Conservation (phyloP, 2,329 filamentous ascomycete species). For the Botrytis deweyae region DNA sequence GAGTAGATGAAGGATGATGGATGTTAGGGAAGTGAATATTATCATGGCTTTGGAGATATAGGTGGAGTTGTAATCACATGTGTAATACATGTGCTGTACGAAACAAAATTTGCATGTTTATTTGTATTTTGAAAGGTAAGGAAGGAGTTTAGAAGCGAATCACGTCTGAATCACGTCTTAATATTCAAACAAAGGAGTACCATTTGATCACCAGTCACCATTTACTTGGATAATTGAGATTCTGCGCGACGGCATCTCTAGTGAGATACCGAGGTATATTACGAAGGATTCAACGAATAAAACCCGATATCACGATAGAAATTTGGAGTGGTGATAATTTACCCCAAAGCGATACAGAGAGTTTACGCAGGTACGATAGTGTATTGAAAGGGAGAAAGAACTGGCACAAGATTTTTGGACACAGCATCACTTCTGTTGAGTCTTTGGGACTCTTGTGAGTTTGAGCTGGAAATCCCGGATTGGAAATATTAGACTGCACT, state of each 20-base stretch:
- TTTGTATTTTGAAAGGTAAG: not conserved
- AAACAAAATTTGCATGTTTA: not conserved
- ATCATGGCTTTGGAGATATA: not conserved
- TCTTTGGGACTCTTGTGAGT: not conserved
- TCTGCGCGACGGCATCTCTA: not conserved
- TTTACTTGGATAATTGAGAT: not conserved
- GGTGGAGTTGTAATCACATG: not conserved
- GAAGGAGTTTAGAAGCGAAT: not conserved
- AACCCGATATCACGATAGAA: not conserved
- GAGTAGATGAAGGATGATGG: not conserved
- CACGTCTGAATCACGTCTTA: not conserved
- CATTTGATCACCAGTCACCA: not conserved
- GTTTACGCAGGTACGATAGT: not conserved
- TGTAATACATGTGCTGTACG: not conserved
- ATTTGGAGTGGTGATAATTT: not conserved
- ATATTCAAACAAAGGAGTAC: not conserved
- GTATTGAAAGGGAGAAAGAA: not conserved
- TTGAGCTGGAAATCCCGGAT: not conserved
- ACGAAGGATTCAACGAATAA: not conserved
- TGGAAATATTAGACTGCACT: not conserved
- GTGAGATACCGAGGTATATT: not conserved
- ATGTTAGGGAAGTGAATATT: not conserved
- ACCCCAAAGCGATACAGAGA: not conserved
- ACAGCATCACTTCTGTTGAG: not conserved
- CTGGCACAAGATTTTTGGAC: not conserved